Percentiles rank a stretch among this genome's conserved stretches.
phyloP scores from a whole-genome alignment of 1,284 basidiomycete species.

The Cryptococcus hybrid region DNA sequence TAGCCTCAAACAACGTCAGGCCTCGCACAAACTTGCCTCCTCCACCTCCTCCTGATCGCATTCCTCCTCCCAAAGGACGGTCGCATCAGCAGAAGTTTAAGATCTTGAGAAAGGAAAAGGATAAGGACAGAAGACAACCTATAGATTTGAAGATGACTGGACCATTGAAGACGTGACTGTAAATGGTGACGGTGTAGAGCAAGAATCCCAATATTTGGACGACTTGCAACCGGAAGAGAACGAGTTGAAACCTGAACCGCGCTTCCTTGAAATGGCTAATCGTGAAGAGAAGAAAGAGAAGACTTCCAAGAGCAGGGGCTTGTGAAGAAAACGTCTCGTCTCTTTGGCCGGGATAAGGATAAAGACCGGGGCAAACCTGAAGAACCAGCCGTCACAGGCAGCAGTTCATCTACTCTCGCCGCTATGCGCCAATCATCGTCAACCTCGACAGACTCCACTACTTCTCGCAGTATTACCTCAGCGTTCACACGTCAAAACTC shows the following conservation, averaged over 20 bases:
- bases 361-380: slow-evolving; percentile 7
- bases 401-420: slow-evolving; percentile 13
- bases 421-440: slow-evolving; percentile 34
- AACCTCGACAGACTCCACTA: slow-evolving; percentile 28
- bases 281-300: slow-evolving; percentile 24
- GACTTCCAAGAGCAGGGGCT: slow-evolving; percentile 30
- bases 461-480: slow-evolving; percentile 11
- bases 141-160: slow-evolving; percentile 39
- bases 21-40: too few species aligned
- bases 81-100: slow-evolving; percentile 21
- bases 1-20: too few species aligned
- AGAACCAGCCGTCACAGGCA: slow-evolving; percentile 8
- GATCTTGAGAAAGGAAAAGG: slow-evolving; percentile 18
- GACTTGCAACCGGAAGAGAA: not conserved
- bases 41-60: slow-evolving; percentile 14
- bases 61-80: slow-evolving; percentile 15
- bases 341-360: slow-evolving; percentile 34
- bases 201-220: not conserved
- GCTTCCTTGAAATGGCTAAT: slow-evolving; percentile 18
- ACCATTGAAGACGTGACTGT: slow-evolving; percentile 26
- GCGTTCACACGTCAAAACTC: slow-evolving; percentile 16
- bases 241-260: not conserved
- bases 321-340: slow-evolving; percentile 45
- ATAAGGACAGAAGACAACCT: slow-evolving; percentile 9
- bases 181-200: slow-evolving; percentile 2